Evolutionary conservation across 495 filamentous ascomycete genomes (phyloP).

Genomic region (Tuber brumale): DNA sequence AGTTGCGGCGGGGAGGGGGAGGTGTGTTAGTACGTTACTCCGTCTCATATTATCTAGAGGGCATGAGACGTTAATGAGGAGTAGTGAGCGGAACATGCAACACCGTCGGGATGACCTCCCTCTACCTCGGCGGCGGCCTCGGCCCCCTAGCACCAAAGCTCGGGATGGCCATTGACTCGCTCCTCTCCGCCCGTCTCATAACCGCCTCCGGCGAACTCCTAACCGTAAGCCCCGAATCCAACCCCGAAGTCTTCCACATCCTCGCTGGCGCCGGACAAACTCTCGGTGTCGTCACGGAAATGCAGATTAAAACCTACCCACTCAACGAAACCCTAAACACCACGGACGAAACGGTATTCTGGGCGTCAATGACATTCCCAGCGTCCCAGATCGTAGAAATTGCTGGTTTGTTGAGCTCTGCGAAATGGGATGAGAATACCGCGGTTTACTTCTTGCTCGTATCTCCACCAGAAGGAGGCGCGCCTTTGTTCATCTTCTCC

Average conservation of each 20-base stretch:
- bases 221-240: conserved; percentile 38
- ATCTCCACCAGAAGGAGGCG: neutral
- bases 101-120: conserved; percentile 42
- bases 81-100: conserved; percentile 23
- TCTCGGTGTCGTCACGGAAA: conserved; percentile 48
- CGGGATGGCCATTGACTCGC: conserved; percentile 44
- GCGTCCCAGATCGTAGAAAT: neutral
- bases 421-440: conserved; percentile 2
- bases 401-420: neutral
- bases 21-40: conserved; percentile 14
- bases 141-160: conserved; percentile 41
- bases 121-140: conserved; percentile 43
- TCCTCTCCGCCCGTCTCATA: conserved; percentile 42
- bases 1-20: conserved; percentile 7
- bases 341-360: neutral
- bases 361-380: neutral
- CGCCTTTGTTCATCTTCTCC: neutral
- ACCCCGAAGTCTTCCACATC: conserved; percentile 49
- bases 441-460: neutral
- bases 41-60: too few relatives aligned
- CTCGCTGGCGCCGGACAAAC: conserved; percentile 48
- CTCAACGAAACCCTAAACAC: neutral
- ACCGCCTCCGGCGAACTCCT: conserved; percentile 42
- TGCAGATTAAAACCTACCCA: conserved; percentile 14
- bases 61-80: neutral